Conservation (phyloP, 768 basidiomycete species). For the Hemileccinum rubropunctum region DNA sequence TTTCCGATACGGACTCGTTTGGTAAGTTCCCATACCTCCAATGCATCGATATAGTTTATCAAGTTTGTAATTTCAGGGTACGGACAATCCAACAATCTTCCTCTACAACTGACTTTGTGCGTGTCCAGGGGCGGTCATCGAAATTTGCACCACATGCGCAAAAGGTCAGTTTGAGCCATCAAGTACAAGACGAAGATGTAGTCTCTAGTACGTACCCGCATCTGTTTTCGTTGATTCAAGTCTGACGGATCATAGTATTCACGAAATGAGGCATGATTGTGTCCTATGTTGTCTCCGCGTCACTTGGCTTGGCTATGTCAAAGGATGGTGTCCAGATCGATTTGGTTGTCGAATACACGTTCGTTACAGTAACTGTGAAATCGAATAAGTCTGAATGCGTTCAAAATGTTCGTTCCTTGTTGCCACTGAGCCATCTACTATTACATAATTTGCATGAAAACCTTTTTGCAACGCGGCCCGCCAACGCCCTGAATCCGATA, state of each 20-base stretch:
- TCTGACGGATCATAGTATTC: constrained; percentile 23
- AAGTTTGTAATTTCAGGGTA: constrained; percentile 24
- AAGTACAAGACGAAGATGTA: constrained; percentile 85
- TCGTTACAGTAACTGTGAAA: too few species aligned
- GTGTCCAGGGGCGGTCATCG: constrained; percentile 78
- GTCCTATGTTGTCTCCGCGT: not conserved
- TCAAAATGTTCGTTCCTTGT: too few species aligned
- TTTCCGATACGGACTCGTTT: constrained; percentile 93
- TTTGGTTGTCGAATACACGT: too few species aligned
- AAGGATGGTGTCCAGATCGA: too few species aligned
- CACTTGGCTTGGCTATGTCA: too few species aligned
- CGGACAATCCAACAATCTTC: not conserved
- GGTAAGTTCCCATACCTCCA: constrained; percentile 46
- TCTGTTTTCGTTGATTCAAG: not conserved
- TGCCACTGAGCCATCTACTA: not conserved
- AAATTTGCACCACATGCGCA: constrained; percentile 94
- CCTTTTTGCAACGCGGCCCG: too few species aligned
- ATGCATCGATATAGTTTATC: not conserved
- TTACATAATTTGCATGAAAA: not conserved
- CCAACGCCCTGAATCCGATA: too few species aligned
- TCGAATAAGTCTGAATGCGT: too few species aligned
- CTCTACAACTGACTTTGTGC: not conserved
- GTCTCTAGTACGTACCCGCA: constrained; percentile 67
- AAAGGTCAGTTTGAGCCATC: constrained; percentile 84
- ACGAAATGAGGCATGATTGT: constrained; percentile 22